phyloP scores from a whole-genome alignment of 345 rosid species.

The Corymbia maculata region DNA sequence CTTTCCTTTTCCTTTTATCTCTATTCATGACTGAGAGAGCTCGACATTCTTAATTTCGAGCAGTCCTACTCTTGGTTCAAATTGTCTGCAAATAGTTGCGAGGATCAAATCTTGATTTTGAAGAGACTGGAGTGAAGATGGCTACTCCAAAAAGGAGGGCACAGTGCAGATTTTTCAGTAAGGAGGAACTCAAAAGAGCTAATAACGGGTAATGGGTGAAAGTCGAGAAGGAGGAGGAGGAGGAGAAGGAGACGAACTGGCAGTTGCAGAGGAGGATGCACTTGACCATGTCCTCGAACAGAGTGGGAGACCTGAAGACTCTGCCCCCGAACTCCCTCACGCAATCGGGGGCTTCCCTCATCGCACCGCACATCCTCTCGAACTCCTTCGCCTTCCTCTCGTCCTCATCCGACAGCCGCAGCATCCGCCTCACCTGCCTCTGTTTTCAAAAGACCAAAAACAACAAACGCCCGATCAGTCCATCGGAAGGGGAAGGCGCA shows the following conservation, averaged over 20 bases:
- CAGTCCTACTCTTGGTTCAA: not conserved
- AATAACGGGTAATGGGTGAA: not conserved
- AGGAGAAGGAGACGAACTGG: constrained; percentile 11
- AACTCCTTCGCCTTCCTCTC: constrained; percentile 20
- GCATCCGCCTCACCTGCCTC: constrained; percentile 39
- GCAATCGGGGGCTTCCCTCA: not conserved
- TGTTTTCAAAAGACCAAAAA: not conserved
- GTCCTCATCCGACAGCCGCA: constrained; percentile 28
- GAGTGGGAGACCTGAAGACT: constrained; percentile 46
- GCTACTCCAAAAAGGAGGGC: not conserved
- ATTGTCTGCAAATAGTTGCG: rapidly evolving
- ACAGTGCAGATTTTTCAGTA: not conserved
- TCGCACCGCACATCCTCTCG: not conserved
- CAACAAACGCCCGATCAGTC: not conserved
- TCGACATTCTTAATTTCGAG: not conserved
- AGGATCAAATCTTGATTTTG: not conserved
- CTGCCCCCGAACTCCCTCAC: constrained; percentile 30
- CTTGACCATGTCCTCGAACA: constrained; percentile 55
- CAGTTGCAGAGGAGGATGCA: constrained; percentile 49
- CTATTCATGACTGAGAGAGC: not conserved
- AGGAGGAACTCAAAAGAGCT: not conserved
- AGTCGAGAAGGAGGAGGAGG: not conserved
- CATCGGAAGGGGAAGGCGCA: not conserved
- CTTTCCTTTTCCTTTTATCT: rapidly evolving
- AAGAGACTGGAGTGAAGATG: not conserved